Base-by-base conservation (phyloP, 2,329 filamentous ascomycete species). In the Ilyonectria robusta region DNA sequence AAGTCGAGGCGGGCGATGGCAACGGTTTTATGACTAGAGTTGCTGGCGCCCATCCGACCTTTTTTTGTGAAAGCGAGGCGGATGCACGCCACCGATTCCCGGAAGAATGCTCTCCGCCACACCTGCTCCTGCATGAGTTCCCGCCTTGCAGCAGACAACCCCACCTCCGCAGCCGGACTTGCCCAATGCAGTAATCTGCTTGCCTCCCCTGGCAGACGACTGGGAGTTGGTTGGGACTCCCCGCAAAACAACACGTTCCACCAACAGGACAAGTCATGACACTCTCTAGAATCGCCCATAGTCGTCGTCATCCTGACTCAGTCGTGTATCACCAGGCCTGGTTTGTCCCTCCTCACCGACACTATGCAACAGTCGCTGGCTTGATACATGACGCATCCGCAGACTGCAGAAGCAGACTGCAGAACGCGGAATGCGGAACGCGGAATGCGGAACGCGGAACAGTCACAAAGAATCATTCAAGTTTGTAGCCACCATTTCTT, bases 81-180 rank as follows among this genome's bases (percentile, higher is more conserved):
- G 40, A 42, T 42, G 40, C 40, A 64, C 72, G 74, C 72, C 74
- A 76, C 70, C 74, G 72, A 74, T 75, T 69, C 72, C 72, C 75
- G 75, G 75, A 76, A 76, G 64, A 66, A 75, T 75, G 75, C 70
- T 60, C 70, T 76, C 75, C 75, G 75, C 73, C 70, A 73, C 74
- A 68, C 58, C 65, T 69, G 65, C 70, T 70, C 68, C 71, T 73
- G 68, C 72, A 66, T 50, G 66, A 56, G 59, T 66, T 72, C 65
- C 72, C 72, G 71, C 72, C 62, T 59, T 74, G 74, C 72, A 75
- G 69, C 67, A 59, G 37, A 42, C 57, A 63, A 31, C 55, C 42
- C 66, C 70, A 70, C 68, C 66, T 64, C 53, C 48, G 44, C 58
- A 61, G 61, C 68, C 76, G 76, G 76, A 77, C 70, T 75, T 77